Evolutionary conservation across 176 grass and related monocot genomes (phyloP).

Genomic region (Carex pumila): DNA sequence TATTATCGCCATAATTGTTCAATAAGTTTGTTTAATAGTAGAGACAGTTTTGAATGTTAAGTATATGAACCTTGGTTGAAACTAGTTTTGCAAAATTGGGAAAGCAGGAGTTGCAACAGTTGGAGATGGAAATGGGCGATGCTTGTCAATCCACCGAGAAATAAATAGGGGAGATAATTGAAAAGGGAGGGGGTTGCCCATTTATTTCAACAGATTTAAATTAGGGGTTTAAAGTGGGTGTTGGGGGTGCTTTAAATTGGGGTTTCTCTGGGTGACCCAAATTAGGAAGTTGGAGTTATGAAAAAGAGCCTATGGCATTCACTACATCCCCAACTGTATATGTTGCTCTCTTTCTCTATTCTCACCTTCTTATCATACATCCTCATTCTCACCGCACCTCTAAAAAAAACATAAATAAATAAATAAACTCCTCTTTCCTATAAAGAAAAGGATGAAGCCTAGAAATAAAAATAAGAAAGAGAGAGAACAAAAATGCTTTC

Average conservation of each 20-base stretch:
- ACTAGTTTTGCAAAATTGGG: background rate
- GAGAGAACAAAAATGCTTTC: no score
- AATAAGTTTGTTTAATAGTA: no score
- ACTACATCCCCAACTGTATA: conserved; percentile 47
- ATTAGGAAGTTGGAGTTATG: conserved; percentile 53
- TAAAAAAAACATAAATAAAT: background rate
- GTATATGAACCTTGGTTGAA: no score
- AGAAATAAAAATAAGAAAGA: background rate
- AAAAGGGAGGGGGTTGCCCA: conserved; percentile 33
- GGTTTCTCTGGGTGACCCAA: conserved; percentile 41
- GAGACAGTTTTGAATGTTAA: no score
- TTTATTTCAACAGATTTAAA: conserved; percentile 50
- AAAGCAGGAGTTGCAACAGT: conserved; percentile 36
- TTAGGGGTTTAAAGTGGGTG: conserved; percentile 49
- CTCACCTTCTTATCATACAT: background rate
- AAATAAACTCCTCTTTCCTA: background rate
- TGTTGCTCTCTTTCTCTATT: background rate
- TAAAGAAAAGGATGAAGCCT: background rate
- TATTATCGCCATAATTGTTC: no score
- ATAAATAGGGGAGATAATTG: conserved; percentile 32
- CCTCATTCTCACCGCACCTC: background rate
- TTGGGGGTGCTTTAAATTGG: conserved; percentile 76
- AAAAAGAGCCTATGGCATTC: conserved; percentile 41
- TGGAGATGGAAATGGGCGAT: conserved; percentile 26
- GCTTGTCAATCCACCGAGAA: conserved; percentile 27